These are phyloP conservation scores for Beauveria sp. DNA, from an alignment of 2,329 filamentous ascomycete species.

Conservation along the genomic window DNA sequence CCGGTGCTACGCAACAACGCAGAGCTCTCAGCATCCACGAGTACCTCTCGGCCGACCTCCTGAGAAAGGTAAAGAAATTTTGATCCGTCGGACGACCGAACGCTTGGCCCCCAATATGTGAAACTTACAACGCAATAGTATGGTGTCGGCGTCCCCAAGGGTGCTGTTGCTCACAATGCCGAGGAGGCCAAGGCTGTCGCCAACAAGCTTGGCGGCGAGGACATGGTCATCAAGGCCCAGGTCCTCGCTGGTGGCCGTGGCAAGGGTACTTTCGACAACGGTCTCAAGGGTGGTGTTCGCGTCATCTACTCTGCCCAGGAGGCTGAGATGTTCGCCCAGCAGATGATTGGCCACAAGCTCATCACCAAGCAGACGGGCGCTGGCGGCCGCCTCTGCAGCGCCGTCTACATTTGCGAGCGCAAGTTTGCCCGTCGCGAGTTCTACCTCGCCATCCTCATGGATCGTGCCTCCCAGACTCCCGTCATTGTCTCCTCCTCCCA, in stretches of 20 bases:
- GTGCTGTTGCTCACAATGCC: constrained; percentile 70
- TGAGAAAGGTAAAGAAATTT: constrained; percentile 54
- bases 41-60: constrained; percentile 89
- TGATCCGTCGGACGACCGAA: constrained; percentile 3
- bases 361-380: constrained; percentile 99
- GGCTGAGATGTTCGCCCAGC: constrained; percentile 94
- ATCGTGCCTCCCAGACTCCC: constrained; percentile 80
- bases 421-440: constrained; percentile 99
- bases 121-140: constrained; percentile 50
- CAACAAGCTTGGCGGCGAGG: constrained; percentile 82
- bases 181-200: constrained; percentile 89
- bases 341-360: constrained; percentile 99
- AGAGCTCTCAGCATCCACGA: constrained; percentile 95
- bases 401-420: constrained; percentile 98
- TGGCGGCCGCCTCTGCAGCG: constrained; percentile 85
- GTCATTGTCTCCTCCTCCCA: constrained; percentile 97
- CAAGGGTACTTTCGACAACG: constrained; percentile 97
- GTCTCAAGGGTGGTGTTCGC: constrained; percentile 95
- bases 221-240: constrained; percentile 99
- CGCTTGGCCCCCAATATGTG: constrained; percentile 11
- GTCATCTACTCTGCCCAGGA: constrained; percentile 97
- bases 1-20: constrained; percentile 68
- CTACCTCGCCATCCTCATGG: constrained; percentile 98
- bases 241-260: constrained; percentile 95
- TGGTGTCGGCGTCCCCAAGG: constrained; percentile 87